phyloP scores from a whole-genome alignment of 2,329 filamentous ascomycete species.

The Trichoderma atrobrunneum region DNA sequence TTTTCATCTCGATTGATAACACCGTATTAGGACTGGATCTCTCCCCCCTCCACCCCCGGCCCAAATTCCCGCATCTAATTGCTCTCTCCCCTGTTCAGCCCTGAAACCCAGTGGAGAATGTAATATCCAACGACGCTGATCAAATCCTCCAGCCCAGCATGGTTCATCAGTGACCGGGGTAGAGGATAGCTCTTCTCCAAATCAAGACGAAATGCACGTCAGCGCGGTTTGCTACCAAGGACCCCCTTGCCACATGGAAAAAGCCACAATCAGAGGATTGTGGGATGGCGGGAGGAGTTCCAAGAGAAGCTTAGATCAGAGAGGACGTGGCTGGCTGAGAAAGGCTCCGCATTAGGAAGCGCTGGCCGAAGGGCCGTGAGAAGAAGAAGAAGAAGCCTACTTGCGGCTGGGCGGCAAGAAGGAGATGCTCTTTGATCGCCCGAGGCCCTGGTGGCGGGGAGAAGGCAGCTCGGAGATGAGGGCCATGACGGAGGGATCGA shows the following conservation, averaged over 20 bases:
- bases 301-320: neutral
- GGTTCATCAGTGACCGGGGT: neutral
- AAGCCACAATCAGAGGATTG: neutral
- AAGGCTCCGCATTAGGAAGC: neutral
- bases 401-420: neutral
- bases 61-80: neutral
- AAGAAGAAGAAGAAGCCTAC: neutral
- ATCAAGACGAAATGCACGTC: neutral
- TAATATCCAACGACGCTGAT: neutral
- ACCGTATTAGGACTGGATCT: neutral
- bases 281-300: neutral
- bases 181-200: neutral
- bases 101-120: neutral
- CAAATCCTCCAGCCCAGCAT: neutral
- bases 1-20: constrained; percentile 8
- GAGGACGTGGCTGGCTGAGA: constrained; percentile 10
- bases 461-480: constrained; percentile 13
- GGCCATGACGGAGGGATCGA: constrained; percentile 14
- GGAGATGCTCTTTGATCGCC: constrained; percentile 13
- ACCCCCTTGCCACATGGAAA: neutral
- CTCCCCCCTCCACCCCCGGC: neutral
- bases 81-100: neutral
- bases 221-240: neutral
- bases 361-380: neutral
- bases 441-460: neutral